Evolutionary conservation across 148 eudicot genomes (phyloP).

Genomic region (Vaccinium macrocarpon): DNA sequence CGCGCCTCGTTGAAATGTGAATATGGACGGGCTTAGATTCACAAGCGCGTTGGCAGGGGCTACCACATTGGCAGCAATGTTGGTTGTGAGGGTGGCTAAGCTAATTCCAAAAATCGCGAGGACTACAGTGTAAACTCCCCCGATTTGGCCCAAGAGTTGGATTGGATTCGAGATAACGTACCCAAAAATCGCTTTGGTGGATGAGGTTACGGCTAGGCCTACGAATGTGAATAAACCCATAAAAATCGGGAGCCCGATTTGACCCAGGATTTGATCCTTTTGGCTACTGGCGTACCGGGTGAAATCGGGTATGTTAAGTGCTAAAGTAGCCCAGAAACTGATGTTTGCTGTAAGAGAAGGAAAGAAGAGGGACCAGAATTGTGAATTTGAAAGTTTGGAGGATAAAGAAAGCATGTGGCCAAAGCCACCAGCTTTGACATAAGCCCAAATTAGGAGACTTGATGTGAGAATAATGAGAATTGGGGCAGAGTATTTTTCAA

Average conservation of each 20-base stretch:
- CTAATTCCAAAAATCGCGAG: conserved; percentile 77
- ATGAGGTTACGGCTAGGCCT: conserved; percentile 87
- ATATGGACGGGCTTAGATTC: conserved; percentile 77
- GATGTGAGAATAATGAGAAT: conserved; percentile 58
- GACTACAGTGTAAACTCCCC: conserved; percentile 60
- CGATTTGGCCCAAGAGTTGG: conserved; percentile 67
- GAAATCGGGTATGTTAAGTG: conserved; percentile 94
- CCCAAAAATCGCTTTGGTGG: conserved; percentile 78
- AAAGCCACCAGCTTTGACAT: conserved; percentile 78
- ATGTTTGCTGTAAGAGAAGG: conserved; percentile 94
- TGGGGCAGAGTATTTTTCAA: conserved; percentile 92
- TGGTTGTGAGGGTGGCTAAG: conserved; percentile 87
- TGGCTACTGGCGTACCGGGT: conserved; percentile 80
- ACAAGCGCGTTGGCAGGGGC: conserved; percentile 96
- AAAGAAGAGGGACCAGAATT: conserved; percentile 81
- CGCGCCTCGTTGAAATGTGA: conserved; percentile 79
- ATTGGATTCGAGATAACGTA: conserved; percentile 75
- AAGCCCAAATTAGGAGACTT: conserved; percentile 79
- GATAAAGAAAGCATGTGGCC: conserved; percentile 67
- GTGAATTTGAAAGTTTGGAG: conserved; percentile 48
- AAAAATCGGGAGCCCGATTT: conserved; percentile 72
- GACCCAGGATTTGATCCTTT: conserved; percentile 75
- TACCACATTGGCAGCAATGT: conserved; percentile 91
- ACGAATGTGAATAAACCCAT: conserved; percentile 96
- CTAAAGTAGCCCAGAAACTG: conserved; percentile 90